Evolutionary conservation across 2,329 filamentous ascomycete species (phyloP).

Genomic region (Periconia sp.): DNA sequence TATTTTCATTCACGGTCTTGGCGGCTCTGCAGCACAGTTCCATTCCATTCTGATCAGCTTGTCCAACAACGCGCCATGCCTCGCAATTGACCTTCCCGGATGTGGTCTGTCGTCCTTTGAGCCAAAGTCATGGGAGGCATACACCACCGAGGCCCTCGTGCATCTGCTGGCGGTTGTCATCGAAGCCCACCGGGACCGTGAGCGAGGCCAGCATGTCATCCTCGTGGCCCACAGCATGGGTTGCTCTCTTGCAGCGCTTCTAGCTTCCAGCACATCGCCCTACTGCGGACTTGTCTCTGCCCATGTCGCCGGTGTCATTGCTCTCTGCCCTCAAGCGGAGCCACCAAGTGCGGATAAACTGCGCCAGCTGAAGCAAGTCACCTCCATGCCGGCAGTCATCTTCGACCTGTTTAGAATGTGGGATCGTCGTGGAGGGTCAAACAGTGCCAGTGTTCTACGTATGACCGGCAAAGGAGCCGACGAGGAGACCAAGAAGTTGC

Average conservation of each 20-base stretch:
- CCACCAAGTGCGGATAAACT: constrained; percentile 60
- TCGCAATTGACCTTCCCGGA: constrained; percentile 87
- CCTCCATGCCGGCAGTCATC: constrained; percentile 69
- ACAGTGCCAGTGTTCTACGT: constrained; percentile 76
- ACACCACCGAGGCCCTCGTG: constrained; percentile 72
- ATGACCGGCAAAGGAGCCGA: constrained; percentile 73
- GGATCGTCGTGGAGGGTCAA: constrained; percentile 75
- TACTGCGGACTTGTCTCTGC: constrained; percentile 58
- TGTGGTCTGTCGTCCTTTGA: constrained; percentile 80
- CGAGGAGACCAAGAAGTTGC: constrained; percentile 65
- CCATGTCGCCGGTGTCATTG: constrained; percentile 74
- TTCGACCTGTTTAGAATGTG: constrained; percentile 77
- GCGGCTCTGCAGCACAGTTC: constrained; percentile 90
- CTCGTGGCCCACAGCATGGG: constrained; percentile 91
- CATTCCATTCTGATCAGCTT: constrained; percentile 78
- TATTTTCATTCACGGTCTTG: constrained; percentile 89
- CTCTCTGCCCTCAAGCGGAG: constrained; percentile 75
- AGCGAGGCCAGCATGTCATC: constrained; percentile 69
- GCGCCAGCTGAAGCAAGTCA: constrained; percentile 56
- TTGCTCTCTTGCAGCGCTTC: constrained; percentile 71
- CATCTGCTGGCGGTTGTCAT: constrained; percentile 77
- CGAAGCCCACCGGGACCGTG: constrained; percentile 68
- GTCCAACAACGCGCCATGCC: constrained; percentile 78
- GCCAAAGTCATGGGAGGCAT: constrained; percentile 73
- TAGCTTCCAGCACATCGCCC: constrained; percentile 64